A percentile compares a stretch with the other conserved stretches of the same genome.
Evolutionary conservation across 1,139 yeast genomes (phyloP).

Genomic region (Protomyces inouyei): DNA sequence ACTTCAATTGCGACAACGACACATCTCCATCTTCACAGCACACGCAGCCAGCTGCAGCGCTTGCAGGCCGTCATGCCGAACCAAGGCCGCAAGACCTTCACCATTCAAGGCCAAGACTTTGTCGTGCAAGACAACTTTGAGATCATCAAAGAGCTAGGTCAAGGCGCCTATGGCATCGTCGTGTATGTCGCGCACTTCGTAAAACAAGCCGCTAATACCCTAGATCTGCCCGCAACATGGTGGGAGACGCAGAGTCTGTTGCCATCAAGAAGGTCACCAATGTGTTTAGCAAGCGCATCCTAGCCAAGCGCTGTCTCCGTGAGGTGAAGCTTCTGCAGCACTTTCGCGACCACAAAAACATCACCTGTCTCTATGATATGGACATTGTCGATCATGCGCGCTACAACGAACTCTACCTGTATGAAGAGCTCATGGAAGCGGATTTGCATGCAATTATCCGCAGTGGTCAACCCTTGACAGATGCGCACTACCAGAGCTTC

Average conservation of each 20-base stretch:
- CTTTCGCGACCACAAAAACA: slow-evolving; percentile 87
- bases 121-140: slow-evolving; percentile 39
- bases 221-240: slow-evolving; percentile 69
- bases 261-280: slow-evolving; percentile 94
- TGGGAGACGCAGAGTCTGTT: slow-evolving; percentile 58
- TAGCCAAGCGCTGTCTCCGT: slow-evolving; percentile 83
- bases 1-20: not conserved
- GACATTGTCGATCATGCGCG: slow-evolving; percentile 81
- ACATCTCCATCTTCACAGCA: not conserved
- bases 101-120: slow-evolving; percentile 25
- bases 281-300: slow-evolving; percentile 78
- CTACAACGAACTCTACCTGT: slow-evolving; percentile 85
- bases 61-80: not conserved
- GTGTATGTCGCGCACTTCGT: slow-evolving; percentile 42
- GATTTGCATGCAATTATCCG: slow-evolving; percentile 96
- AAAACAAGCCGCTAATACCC: not conserved
- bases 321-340: slow-evolving; percentile 84
- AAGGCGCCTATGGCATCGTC: slow-evolving; percentile 95
- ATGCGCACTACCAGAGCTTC: slow-evolving; percentile 89
- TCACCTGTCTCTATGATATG: slow-evolving; percentile 86
- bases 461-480: slow-evolving; percentile 89
- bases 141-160: slow-evolving; percentile 85
- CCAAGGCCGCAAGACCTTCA: slow-evolving; percentile 17
- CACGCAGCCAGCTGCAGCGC: no score
- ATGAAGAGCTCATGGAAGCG: slow-evolving; percentile 82